phyloP scores from a whole-genome alignment of 305 asterid genomes.

The Plantago coronopus region DNA sequence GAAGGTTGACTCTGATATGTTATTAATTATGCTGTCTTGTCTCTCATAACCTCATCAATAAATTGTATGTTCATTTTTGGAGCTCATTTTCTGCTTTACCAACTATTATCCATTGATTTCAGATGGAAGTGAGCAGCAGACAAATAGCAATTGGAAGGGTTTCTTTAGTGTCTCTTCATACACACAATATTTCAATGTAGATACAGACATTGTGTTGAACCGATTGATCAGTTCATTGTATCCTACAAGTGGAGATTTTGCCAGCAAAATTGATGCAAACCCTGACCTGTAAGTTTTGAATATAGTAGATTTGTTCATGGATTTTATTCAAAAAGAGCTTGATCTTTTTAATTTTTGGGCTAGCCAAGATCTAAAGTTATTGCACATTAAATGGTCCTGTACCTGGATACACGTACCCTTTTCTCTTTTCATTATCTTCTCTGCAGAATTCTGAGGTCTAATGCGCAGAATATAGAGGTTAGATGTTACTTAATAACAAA shows the following conservation, averaged over 20 bases:
- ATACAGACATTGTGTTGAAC: constrained; percentile 77
- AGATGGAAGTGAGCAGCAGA: constrained; percentile 64
- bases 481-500: not conserved
- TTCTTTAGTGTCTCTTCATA: constrained; percentile 69
- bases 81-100: constrained; percentile 12
- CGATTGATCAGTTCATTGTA: constrained; percentile 77
- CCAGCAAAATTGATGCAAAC: constrained; percentile 78
- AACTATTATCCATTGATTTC: constrained; percentile 26
- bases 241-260: constrained; percentile 75
- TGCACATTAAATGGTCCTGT: constrained; percentile 18
- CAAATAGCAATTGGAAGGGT: constrained; percentile 72
- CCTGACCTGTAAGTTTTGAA: constrained; percentile 87
- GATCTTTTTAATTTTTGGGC: not conserved
- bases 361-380: not conserved
- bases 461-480: not conserved
- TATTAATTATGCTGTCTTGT: too few species aligned
- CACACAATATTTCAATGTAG: constrained; percentile 81
- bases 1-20: not conserved
- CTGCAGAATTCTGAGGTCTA: not conserved
- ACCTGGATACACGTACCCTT: not conserved
- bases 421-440: not conserved
- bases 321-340: not conserved
- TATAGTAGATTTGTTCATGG: not conserved
- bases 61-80: not conserved
- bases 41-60: too few species aligned